Percentiles rank a stretch among this genome's conserved stretches.
These are phyloP conservation scores for Mycena galopus DNA, from an alignment of 768 basidiomycete species.

Conservation along the genomic window DNA sequence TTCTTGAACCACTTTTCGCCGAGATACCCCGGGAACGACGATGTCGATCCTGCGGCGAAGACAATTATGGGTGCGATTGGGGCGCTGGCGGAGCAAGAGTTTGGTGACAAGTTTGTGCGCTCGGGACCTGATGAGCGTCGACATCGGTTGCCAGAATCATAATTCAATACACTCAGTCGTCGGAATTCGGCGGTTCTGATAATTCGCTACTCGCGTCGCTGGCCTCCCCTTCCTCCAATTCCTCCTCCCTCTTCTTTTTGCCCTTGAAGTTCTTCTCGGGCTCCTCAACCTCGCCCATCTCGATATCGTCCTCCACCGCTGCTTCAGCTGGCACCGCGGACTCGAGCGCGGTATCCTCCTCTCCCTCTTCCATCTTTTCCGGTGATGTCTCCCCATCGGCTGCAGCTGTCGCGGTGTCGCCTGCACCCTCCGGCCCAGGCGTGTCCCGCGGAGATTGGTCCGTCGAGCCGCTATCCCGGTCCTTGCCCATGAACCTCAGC, in stretches of 20 bases:
- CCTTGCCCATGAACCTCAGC: conserved; percentile 78
- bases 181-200: conserved; percentile 77
- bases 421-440: conserved; percentile 58
- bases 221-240: conserved; percentile 89
- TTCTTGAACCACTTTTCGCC: conserved; percentile 90
- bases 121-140: conserved; percentile 80
- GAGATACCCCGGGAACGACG: conserved; percentile 79
- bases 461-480: conserved; percentile 63
- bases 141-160: conserved; percentile 54
- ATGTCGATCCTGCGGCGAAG: conserved; percentile 61
- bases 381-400: conserved; percentile 42
- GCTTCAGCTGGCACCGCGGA: conserved; percentile 38
- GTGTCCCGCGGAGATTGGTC: conserved; percentile 61
- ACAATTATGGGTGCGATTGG: conserved; percentile 75
- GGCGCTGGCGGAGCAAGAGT: conserved; percentile 66
- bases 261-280: conserved; percentile 64
- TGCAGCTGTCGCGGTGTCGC: conserved; percentile 29
- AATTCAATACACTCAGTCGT: conserved; percentile 42
- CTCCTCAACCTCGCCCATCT: conserved; percentile 93
- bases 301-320: conserved; percentile 73
- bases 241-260: conserved; percentile 74
- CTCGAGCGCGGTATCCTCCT: conserved; percentile 43
- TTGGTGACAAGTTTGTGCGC: conserved; percentile 72
- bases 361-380: conserved; percentile 58
- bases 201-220: conserved; percentile 72